A percentile compares a stretch with the other conserved stretches of the same genome.
phyloP scores from a whole-genome alignment of 2,329 filamentous ascomycete genomes.

The Macrophomina pseudophaseolina region DNA sequence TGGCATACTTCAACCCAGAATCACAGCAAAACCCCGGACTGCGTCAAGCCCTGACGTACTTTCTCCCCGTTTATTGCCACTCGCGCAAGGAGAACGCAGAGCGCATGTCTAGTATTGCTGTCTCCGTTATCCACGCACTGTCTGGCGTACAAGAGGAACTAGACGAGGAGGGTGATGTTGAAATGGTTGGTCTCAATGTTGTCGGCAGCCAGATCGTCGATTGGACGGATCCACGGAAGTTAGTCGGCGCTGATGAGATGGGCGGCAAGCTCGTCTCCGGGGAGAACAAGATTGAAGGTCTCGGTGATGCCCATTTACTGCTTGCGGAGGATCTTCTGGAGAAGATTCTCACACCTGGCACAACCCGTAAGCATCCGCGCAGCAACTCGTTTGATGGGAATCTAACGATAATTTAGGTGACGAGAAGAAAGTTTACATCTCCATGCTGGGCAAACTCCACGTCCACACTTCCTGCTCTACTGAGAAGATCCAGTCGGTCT shows the following conservation, averaged over 20 bases:
- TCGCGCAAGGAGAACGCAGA: conserved; percentile 81
- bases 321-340: conserved; percentile 80
- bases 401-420: conserved; percentile 64
- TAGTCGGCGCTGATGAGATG: conserved; percentile 62
- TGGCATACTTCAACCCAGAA: conserved; percentile 88
- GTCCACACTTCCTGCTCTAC: conserved; percentile 67
- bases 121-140: conserved; percentile 76
- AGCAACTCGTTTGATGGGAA: not conserved
- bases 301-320: conserved; percentile 79
- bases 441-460: conserved; percentile 81
- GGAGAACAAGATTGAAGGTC: conserved; percentile 64
- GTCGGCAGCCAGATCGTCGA: conserved; percentile 86
- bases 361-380: conserved; percentile 61
- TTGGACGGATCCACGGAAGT: conserved; percentile 92
- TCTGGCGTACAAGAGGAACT: conserved; percentile 63
- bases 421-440: conserved; percentile 81
- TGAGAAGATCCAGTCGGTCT: conserved; percentile 44
- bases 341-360: conserved; percentile 67
- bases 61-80: conserved; percentile 93
- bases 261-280: conserved; percentile 41
- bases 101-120: conserved; percentile 75
- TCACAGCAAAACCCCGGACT: conserved; percentile 81
- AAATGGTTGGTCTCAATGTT: conserved; percentile 76
- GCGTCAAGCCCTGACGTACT: conserved; percentile 87
- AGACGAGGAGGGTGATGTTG: conserved; percentile 74